Conservation (phyloP, 352 stramenopile species). For the Globisporangium paddicum region DNA sequence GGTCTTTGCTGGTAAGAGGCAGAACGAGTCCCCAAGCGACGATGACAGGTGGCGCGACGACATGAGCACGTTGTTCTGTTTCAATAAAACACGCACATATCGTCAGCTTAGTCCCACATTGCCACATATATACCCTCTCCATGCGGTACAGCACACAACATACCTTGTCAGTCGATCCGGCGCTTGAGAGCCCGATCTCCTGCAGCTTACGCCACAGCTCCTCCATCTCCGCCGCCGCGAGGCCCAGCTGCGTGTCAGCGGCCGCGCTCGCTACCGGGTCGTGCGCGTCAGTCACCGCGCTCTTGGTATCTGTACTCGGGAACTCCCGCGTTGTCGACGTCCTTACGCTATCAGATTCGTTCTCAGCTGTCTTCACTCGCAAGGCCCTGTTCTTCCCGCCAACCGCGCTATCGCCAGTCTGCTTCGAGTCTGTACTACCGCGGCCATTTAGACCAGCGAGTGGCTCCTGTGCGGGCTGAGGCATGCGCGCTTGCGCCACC, state of each 20-base stretch:
- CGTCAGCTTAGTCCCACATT: neutral
- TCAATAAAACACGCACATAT: neutral
- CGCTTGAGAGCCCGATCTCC: slow-evolving; percentile 66
- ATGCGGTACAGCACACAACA: neutral
- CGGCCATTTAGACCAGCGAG: neutral
- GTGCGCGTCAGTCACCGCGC: neutral
- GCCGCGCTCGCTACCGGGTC: slow-evolving; percentile 20
- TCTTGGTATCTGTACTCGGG: neutral
- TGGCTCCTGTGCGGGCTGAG: slow-evolving; percentile 7
- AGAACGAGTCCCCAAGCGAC: slow-evolving; percentile 83
- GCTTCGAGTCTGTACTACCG: neutral
- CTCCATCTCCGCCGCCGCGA: slow-evolving; percentile 77
- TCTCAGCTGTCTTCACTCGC: neutral
- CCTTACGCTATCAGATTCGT: neutral
- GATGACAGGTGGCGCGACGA: slow-evolving; percentile 77
- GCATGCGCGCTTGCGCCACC: slow-evolving; percentile 40
- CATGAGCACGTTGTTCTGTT: slow-evolving; percentile 56
- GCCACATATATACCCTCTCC: neutral
- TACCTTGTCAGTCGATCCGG: slow-evolving; percentile 54
- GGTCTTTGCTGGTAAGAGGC: slow-evolving; percentile 61
- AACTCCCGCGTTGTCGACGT: neutral
- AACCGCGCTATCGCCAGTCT: neutral
- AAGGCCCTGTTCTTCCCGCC: neutral
- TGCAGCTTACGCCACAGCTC: slow-evolving; percentile 78
- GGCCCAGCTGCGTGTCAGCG: slow-evolving; percentile 56